Base-by-base conservation (phyloP, 2,329 filamentous ascomycete species). In the Colletotrichum endophyticum region DNA sequence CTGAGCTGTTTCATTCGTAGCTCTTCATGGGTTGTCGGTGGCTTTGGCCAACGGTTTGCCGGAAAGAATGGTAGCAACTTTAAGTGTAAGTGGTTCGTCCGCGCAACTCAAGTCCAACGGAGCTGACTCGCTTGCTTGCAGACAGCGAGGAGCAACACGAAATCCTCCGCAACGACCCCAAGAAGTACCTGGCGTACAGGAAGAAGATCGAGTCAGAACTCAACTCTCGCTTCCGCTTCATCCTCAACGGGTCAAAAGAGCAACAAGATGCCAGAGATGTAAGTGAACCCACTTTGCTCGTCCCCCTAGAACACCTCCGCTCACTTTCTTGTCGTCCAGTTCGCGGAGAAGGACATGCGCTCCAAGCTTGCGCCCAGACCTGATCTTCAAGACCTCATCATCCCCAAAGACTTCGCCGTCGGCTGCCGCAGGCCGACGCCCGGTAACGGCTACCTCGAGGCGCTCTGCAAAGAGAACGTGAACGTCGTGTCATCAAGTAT, bases 191-290 rank as follows among this genome's bases (percentile, higher is more conserved):
- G 2, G 80, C 82, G 8, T 91, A 90, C 79, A 85, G 89, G 30
- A 89, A 87, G 75, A 83, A 83, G 22, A 81, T 90, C 9, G 88
- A 91, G 76, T 81, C 85, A 2, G 88, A 87, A 30, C 83, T 91
- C 19, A 91, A 90, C 75, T 85, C 87, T 62, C 84, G 88, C 8
- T 91, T 91, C 84, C 88, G 88, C 62, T 87, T 90, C 81, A 89
- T 90, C 79, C 82, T 88, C 78, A 89, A 88, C 79, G 87, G 86
- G n/a, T 86, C 84, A 8, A 73, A 84, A 67, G 87, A 88, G 81
- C 87, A 87, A 3, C 81, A 82, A 68, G 81, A 84, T 30, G 87
- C 88, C 28, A 72, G 68, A 72, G 64, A 59, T 8, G 72, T 72
- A 44, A 59, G 72, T 49, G 11, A 13, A 13, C n/a, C n/a, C 3